Conservation (phyloP, 129 eudicot genomes). For the Artemisia annua region DNA sequence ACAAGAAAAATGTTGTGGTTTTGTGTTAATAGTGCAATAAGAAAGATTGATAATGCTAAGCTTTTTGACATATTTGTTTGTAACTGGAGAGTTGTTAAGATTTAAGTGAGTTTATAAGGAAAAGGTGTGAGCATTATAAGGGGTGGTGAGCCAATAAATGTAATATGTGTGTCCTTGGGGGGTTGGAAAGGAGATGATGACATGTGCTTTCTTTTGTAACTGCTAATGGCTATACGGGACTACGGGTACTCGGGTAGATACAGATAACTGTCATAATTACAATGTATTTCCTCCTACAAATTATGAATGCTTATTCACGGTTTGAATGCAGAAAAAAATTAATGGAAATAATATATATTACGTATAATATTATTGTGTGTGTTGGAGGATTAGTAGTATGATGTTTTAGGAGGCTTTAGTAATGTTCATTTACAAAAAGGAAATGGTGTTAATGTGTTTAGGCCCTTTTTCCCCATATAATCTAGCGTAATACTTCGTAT, state of each 20-base stretch:
- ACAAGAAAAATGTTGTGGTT: constrained; percentile 30
- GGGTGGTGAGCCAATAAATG: constrained; percentile 30
- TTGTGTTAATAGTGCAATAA: constrained; percentile 35
- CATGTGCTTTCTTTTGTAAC: neutral
- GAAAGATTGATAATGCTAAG: constrained; percentile 29
- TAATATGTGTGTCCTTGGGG: constrained; percentile 23
- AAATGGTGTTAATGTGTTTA: no score
- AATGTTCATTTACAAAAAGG: no score
- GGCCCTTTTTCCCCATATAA: no score
- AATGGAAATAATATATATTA: no score
- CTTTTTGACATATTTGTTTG: constrained; percentile 34
- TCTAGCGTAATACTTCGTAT: no score
- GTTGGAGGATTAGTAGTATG: no score
- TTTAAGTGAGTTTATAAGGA: constrained; percentile 28
- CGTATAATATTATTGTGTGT: no score
- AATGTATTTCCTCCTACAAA: no score
- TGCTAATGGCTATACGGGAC: constrained; percentile 8
- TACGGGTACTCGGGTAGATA: no score
- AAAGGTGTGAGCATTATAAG: constrained; percentile 8
- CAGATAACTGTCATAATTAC: neutral
- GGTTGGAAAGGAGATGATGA: constrained; percentile 23
- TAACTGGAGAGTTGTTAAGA: constrained; percentile 21
- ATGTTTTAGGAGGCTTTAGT: no score
- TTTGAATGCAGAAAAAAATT: no score
- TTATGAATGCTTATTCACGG: no score